phyloP scores from a whole-genome alignment of 2,329 filamentous ascomycete genomes.

The Venturia aucupariae region DNA sequence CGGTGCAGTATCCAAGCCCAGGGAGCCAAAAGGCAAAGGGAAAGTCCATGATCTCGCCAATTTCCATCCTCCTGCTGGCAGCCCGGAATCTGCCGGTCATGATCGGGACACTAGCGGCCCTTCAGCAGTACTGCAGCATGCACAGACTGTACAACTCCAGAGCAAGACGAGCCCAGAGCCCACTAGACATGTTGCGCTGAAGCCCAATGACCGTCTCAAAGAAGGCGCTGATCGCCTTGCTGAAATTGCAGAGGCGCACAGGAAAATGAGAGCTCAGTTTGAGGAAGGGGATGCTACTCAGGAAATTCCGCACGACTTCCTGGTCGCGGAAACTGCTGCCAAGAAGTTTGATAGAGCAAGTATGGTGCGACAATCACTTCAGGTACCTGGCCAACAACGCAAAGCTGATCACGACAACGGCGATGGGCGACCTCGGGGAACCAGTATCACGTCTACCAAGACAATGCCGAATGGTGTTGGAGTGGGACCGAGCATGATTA shows the following conservation, averaged over 20 bases:
- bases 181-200: neutral
- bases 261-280: constrained; percentile 11
- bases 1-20: neutral
- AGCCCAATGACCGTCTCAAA: constrained; percentile 1
- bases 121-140: neutral
- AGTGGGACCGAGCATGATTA: neutral
- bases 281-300: neutral
- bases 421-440: neutral
- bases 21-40: constrained; percentile 7
- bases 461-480: neutral
- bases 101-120: neutral
- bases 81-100: neutral
- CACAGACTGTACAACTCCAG: neutral
- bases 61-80: neutral
- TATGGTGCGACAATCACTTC: neutral
- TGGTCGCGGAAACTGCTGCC: neutral
- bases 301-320: constrained; percentile 5
- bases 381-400: neutral
- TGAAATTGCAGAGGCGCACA: constrained; percentile 11
- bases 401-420: neutral
- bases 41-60: constrained; percentile 1
- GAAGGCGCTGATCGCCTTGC: constrained; percentile 10
- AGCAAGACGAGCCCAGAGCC: neutral
- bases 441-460: neutral
- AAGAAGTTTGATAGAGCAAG: constrained; percentile 7